Evolutionary conservation across 352 stramenopile genomes (phyloP), one percentile per base, ranked within the genome.

Genomic region (Phytophthora chlamydospora): DNA sequence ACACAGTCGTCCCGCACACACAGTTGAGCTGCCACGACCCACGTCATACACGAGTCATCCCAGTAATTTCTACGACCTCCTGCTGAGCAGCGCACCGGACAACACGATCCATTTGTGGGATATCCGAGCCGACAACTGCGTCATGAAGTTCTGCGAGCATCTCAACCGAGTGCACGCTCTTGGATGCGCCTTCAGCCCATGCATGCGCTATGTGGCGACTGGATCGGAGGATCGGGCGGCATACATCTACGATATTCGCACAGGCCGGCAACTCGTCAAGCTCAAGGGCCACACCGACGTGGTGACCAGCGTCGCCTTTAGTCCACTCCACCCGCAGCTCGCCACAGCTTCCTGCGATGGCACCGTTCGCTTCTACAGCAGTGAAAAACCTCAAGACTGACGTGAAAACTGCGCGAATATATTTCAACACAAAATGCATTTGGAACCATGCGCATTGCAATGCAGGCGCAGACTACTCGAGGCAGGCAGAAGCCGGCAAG

Each of bases 201-300:
- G 90, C 72, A 95, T 96, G 86, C 85, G 90, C 14, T 97, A 96
- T 63, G 72, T 97, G 17, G 88, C 88, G 6, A 92, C 82, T 3
- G 90, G 90, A 34, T 96, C 84, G 1, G 89, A 97, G 68, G 90
- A 97, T 54, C 80, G 90, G 4, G 58, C 71, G 7, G 70, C 76
- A 10, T 96, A 95, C 61, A 48, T 97, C 40, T 97, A 96, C 71
- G 90, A 97, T 54, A 75, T 97, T 45, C 86, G 88, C 45, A 96
- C 73, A 14, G 78, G 86, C 1, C 65, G 85, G 3, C 75, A 64
- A 21, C 55, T 94, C 6, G 68, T 71, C 43, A 88, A 84, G 58
- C 73, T 95, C 6, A 53, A 68, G 0, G 76, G 82, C 3, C 87
- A 96, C 65, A 80, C 53, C 6, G 88, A 96, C 61, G 85, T 86